phyloP scores from a whole-genome alignment of 2,329 filamentous ascomycete species.

The Calonectria multiphialidica region DNA sequence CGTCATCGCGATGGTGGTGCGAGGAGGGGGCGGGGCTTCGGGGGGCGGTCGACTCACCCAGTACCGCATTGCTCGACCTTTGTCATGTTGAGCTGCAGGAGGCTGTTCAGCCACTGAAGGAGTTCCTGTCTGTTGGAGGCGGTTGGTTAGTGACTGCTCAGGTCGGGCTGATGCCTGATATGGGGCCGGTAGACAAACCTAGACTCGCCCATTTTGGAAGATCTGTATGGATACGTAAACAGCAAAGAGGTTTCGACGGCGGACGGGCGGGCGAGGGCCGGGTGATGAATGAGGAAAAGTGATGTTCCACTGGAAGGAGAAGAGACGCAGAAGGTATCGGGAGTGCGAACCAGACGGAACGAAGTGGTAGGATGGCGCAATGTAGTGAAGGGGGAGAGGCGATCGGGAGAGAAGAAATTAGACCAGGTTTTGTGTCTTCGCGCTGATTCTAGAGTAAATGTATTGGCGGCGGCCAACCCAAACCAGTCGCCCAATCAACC shows the following conservation, averaged over 20 bases:
- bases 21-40: slow-evolving; percentile 43
- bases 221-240: slow-evolving; percentile 30
- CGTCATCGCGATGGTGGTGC: slow-evolving; percentile 32
- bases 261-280: slow-evolving; percentile 12
- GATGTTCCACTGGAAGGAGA: slow-evolving; percentile 17
- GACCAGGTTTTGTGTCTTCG: slow-evolving; percentile 35
- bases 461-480: slow-evolving; percentile 35
- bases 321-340: slow-evolving; percentile 22
- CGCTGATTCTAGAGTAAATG: slow-evolving; percentile 41
- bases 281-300: slow-evolving; percentile 12
- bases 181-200: slow-evolving; percentile 50
- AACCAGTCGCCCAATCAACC: slow-evolving; percentile 48
- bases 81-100: slow-evolving; percentile 96
- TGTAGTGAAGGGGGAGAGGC: slow-evolving; percentile 21
- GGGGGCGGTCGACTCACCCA: slow-evolving; percentile 71
- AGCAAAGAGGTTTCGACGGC: slow-evolving; percentile 18
- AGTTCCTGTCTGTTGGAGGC: slow-evolving; percentile 85
- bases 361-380: slow-evolving; percentile 37
- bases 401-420: slow-evolving; percentile 46
- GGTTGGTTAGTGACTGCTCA: slow-evolving; percentile 13
- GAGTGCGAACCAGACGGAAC: slow-evolving; percentile 4
- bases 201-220: slow-evolving; percentile 61
- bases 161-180: slow-evolving; percentile 1
- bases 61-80: slow-evolving; percentile 99
- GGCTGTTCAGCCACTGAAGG: slow-evolving; percentile 95